Conservation (phyloP, 768 basidiomycete genomes). For the Melanogaster broomeanus region DNA sequence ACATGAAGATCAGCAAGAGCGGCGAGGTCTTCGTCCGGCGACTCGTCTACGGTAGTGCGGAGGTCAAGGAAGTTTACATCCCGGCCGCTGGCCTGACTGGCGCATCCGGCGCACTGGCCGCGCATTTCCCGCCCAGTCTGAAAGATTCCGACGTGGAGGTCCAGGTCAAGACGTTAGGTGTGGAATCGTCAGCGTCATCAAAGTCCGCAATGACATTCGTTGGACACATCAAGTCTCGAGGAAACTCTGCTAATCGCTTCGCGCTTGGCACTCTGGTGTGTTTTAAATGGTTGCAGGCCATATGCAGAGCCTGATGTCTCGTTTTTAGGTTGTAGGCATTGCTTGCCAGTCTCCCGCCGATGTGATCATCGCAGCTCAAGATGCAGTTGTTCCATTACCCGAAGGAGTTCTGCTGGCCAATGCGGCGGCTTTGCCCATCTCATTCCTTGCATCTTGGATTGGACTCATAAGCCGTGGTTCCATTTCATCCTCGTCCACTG, state of each 20-base stretch:
- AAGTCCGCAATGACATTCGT: slow-evolving; percentile 18
- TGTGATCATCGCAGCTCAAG: slow-evolving; percentile 11
- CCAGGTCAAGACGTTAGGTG: slow-evolving; percentile 15
- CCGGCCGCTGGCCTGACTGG: slow-evolving; percentile 15
- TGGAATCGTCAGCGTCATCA: slow-evolving; percentile 1
- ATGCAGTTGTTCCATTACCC: slow-evolving; percentile 13
- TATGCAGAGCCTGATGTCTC: not conserved
- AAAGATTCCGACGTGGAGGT: slow-evolving; percentile 20
- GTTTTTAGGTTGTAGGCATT: slow-evolving; percentile 18
- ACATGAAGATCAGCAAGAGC: slow-evolving; percentile 27
- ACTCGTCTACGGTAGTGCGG: slow-evolving; percentile 26
- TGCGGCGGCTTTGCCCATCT: slow-evolving; percentile 21
- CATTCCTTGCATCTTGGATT: slow-evolving; percentile 29
- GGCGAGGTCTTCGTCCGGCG: slow-evolving; percentile 31
- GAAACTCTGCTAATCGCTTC: slow-evolving; percentile 1
- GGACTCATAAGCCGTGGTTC: slow-evolving; percentile 21
- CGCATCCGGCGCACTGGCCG: slow-evolving; percentile 11
- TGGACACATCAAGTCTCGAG: slow-evolving; percentile 19
- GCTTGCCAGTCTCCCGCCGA: slow-evolving; percentile 16
- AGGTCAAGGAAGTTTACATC: slow-evolving; percentile 16
- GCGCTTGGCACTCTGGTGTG: slow-evolving; percentile 12
- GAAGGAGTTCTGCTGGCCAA: slow-evolving; percentile 12
- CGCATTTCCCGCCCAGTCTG: slow-evolving; percentile 20
- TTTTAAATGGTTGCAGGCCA: not conserved
- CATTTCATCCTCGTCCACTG: slow-evolving; percentile 20